A percentile compares a stretch with the other conserved stretches of the same genome.
Conservation (phyloP, 306 rosid genomes). For the Lathyrus tuberosus region DNA sequence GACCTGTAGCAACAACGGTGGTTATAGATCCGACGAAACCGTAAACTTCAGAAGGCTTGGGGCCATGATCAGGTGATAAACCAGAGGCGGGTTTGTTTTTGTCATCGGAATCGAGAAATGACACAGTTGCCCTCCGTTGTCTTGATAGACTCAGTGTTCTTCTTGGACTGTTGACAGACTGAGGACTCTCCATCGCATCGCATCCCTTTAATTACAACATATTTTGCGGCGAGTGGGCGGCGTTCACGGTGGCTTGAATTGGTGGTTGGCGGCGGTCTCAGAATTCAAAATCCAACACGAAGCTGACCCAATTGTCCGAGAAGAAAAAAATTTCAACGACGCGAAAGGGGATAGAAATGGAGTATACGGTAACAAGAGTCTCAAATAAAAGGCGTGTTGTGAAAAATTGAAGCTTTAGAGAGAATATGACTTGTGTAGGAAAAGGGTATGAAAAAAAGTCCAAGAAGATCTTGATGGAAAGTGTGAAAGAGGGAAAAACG, state of each 20-base stretch:
- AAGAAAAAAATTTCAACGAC: background rate
- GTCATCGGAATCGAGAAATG: slow-evolving; percentile 53
- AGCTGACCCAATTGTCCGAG: background rate
- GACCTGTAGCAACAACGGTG: slow-evolving; percentile 77
- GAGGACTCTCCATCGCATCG: slow-evolving; percentile 66
- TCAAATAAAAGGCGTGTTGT: background rate
- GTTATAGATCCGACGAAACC: slow-evolving; percentile 93
- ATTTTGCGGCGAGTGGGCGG: too few relatives aligned
- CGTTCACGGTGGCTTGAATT: too few relatives aligned
- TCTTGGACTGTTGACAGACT: slow-evolving; percentile 83
- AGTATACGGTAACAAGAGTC: background rate
- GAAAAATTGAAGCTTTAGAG: slow-evolving; percentile 42
- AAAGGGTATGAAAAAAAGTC: slow-evolving; percentile 24
- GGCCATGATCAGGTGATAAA: slow-evolving; percentile 73
- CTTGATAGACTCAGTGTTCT: slow-evolving; percentile 71
- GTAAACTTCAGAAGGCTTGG: slow-evolving; percentile 87
- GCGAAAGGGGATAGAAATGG: background rate
- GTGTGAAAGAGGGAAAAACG: too few relatives aligned
- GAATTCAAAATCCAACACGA: slow-evolving; percentile 13
- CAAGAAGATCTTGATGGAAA: background rate
- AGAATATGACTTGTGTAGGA: slow-evolving; percentile 7
- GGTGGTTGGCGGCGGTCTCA: too few relatives aligned
- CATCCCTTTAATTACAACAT: slow-evolving; percentile 24
- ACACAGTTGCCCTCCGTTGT: slow-evolving; percentile 56
- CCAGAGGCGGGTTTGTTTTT: slow-evolving; percentile 58